These are phyloP conservation scores for Podosphaera fusca DNA, from an alignment of 2,329 filamentous ascomycete genomes.

Conservation along the genomic window DNA sequence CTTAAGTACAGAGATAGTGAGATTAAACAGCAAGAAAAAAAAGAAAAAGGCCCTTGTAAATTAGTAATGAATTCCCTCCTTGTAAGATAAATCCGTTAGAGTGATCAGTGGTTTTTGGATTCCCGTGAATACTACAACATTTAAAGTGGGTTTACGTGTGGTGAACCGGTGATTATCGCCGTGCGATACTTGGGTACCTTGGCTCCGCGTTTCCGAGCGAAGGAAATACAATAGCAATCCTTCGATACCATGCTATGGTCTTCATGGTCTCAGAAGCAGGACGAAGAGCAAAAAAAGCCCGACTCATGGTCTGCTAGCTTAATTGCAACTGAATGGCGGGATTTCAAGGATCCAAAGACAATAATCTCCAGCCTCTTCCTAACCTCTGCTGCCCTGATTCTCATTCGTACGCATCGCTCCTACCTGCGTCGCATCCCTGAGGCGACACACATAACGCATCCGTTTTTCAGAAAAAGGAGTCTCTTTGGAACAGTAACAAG, in stretches of 20 bases:
- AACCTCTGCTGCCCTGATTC: slow-evolving; percentile 29
- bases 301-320: slow-evolving; percentile 21
- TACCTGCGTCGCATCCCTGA: slow-evolving; percentile 72
- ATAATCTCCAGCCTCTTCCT: slow-evolving; percentile 30
- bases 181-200: not conserved
- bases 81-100: no score
- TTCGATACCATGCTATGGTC: slow-evolving; percentile 24
- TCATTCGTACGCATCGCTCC: slow-evolving; percentile 40
- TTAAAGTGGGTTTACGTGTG: no score
- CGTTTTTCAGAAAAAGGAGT: slow-evolving; percentile 50
- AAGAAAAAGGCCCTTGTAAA: not conserved
- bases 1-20: not conserved
- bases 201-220: not conserved
- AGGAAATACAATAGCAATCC: not conserved
- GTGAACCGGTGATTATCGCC: not conserved
- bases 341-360: slow-evolving; percentile 29
- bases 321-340: slow-evolving; percentile 27
- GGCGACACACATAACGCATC: slow-evolving; percentile 48
- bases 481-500: slow-evolving; percentile 73
- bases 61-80: no score
- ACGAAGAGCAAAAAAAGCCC: slow-evolving; percentile 15
- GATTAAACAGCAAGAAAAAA: not conserved
- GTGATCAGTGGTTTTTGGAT: no score
- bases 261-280: slow-evolving; percentile 19
- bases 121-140: no score